Evolutionary conservation across 768 basidiomycete species (phyloP), one percentile per base, ranked within the genome.

Genomic region (Rubroboletus satanas): DNA sequence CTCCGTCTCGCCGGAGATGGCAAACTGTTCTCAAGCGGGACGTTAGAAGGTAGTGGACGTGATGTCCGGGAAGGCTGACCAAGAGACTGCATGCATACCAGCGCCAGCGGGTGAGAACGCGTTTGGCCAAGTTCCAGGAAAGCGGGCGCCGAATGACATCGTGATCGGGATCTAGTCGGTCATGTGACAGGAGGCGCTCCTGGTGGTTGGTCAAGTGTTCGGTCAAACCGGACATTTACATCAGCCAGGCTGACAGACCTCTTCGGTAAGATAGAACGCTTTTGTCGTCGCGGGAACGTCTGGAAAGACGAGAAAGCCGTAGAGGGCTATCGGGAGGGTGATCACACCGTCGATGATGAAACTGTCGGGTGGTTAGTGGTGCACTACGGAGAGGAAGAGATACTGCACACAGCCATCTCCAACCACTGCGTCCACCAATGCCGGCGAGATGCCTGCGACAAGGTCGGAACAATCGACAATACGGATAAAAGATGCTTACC

Each of bases 301-400:
- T 15, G 88, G 90, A 66, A 90, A 90, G 33, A 87, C 74, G 29
- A 85, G 61, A 64, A 87, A 88, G 1, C 86, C 86, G 65, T 86
- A 87, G 8, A 87, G 62, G 1, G 87, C 85, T 56, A 89, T 84
- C 0, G 86, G 86, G 15, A 87, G 67, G 5, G 86, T 86, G 47
- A 87, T 86, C n/a, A 85, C 70, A 4, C 84, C 85, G 62, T 87
- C 84, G 41, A 86, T 80, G 55, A 88, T 81, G 66, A 87, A 85
- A 17, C 81, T 83, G 60, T 43, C 26, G 31, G 7, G 35, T 7
- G 26, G 35, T 62, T 46, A 47, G 17, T 36, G 41, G 21, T 9
- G 18, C 2, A 7, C 11, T n/a, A 1, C 8, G 12, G 7, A 15
- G 39, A 47, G 17, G 15, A 51, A 41, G 44, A 12, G 45, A 55